A percentile compares a stretch with the other conserved stretches of the same genome.
phyloP scores from a whole-genome alignment of 2,329 filamentous ascomycete species.

The Seiridium cupressi region DNA sequence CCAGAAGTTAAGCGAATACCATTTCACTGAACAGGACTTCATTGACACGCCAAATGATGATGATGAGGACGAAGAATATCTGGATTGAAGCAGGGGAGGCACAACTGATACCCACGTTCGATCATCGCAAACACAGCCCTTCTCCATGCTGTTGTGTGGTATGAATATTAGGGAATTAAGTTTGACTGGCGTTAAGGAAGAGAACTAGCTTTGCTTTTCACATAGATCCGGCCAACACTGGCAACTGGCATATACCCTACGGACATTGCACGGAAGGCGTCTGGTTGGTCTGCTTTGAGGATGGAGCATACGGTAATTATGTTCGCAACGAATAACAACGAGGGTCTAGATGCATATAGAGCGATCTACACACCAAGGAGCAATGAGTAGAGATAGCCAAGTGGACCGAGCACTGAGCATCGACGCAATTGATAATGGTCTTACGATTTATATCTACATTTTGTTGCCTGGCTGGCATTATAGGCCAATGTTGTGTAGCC shows the following conservation, averaged over 20 bases:
- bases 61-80: conserved; percentile 52
- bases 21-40: conserved; percentile 72
- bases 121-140: no score
- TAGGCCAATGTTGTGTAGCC: no score
- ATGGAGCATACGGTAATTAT: neutral
- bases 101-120: no score
- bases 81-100: neutral
- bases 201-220: neutral
- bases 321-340: neutral
- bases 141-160: no score
- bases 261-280: neutral
- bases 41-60: conserved; percentile 51
- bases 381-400: no score
- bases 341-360: no score
- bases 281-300: neutral
- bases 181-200: neutral
- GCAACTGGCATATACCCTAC: neutral
- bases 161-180: no score
- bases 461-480: no score
- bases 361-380: no score
- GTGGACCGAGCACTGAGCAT: no score
- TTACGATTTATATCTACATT: no score
- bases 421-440: no score
- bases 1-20: conserved; percentile 66
- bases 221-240: neutral